Percentiles rank a stretch among this genome's conserved stretches.
These are phyloP conservation scores for Talaromyces funiculosus DNA, from an alignment of 2,329 filamentous ascomycete species.

Conservation along the genomic window DNA sequence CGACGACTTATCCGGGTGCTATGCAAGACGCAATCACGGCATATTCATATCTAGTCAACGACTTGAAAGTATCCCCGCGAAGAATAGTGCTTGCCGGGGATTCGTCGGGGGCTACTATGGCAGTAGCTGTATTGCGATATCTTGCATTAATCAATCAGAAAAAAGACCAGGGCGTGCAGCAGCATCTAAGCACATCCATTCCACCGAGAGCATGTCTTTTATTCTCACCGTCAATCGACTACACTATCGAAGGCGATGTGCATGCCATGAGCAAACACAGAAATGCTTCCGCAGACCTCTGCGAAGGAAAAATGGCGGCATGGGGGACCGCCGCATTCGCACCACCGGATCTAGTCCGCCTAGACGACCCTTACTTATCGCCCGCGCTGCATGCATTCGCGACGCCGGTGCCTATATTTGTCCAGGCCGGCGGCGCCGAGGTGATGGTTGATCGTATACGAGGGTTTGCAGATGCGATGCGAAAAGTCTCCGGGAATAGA, in stretches of 20 bases:
- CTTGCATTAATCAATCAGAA: neutral
- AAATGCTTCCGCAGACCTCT: conserved; percentile 16
- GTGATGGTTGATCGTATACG: conserved; percentile 15
- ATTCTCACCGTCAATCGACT: conserved; percentile 18
- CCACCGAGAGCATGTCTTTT: conserved; percentile 15
- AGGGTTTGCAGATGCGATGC: conserved; percentile 1
- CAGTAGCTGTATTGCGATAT: neutral
- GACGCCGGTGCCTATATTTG: conserved; percentile 17
- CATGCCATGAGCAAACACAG: neutral
- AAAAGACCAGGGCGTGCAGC: neutral
- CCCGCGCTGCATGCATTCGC: conserved; percentile 17
- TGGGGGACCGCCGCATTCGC: conserved; percentile 17
- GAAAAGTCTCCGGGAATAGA: neutral
- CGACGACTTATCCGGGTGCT: neutral
- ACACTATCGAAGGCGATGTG: conserved; percentile 8
- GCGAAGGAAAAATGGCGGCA: conserved; percentile 14
- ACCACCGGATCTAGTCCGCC: conserved; percentile 12
- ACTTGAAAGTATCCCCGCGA: neutral
- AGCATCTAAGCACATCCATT: neutral
- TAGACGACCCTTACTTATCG: conserved; percentile 17
- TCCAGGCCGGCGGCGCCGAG: conserved; percentile 16
- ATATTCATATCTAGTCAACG: neutral
- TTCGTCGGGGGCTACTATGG: neutral
- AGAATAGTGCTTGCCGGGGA: neutral
- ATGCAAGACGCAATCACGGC: neutral